A percentile compares a stretch with the other conserved stretches of the same genome.
These are phyloP conservation scores for Climacium dendroides DNA, from an alignment of 225 moss, liverwort and hornwort species.

Conservation along the genomic window DNA sequence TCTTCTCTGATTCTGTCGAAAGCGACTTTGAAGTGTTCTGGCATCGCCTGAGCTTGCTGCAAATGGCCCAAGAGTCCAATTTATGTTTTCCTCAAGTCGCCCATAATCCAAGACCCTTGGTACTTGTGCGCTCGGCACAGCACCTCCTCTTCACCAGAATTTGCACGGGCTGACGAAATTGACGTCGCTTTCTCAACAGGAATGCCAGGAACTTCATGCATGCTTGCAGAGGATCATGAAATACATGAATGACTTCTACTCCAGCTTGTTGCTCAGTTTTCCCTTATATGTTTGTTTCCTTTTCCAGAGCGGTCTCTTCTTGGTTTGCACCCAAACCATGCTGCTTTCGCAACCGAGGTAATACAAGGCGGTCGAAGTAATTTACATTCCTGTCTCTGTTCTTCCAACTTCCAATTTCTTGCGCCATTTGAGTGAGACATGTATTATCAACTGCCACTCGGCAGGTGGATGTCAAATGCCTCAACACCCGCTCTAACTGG, in stretches of 20 bases:
- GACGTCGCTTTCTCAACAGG: background rate
- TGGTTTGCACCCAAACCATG: conserved; percentile 14
- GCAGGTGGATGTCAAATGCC: conserved; percentile 54
- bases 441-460: conserved; percentile 48
- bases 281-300: background rate
- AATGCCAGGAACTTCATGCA: background rate
- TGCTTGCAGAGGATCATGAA: background rate
- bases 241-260: background rate
- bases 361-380: conserved; percentile 8
- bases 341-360: conserved; percentile 43
- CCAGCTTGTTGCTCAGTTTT: background rate
- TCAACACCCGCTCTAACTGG: conserved; percentile 54
- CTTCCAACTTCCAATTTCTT: conserved; percentile 32
- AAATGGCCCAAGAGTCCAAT: background rate
- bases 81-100: background rate
- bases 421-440: conserved; percentile 36
- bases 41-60: background rate
- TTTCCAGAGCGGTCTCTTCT: conserved; percentile 4
- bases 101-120: background rate
- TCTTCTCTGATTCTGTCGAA: background rate
- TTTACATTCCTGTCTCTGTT: conserved; percentile 16
- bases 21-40: background rate
- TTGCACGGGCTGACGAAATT: background rate
- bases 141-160: background rate
- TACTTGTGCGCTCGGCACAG: background rate